Percentiles rank a stretch among this genome's conserved stretches.
Evolutionary conservation across 2,329 filamentous ascomycete species (phyloP).

Genomic region (Aotearoamyces nothofagi): DNA sequence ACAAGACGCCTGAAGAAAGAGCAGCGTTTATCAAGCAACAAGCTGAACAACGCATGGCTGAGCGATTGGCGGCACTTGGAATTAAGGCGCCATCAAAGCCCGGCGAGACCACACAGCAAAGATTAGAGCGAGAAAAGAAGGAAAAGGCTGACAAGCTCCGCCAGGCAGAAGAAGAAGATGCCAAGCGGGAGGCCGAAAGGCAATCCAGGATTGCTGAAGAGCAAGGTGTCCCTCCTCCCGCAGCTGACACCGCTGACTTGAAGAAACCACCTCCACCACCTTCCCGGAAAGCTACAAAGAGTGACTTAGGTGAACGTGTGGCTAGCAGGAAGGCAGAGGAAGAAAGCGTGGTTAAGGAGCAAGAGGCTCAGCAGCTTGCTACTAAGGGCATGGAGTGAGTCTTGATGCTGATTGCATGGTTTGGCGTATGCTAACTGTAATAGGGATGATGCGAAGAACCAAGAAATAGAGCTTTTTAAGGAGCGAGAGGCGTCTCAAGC

Average conservation of each 20-base stretch:
- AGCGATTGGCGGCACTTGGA: slow-evolving; percentile 82
- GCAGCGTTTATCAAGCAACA: slow-evolving; percentile 95
- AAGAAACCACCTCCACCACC: slow-evolving; percentile 70
- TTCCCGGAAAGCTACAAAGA: slow-evolving; percentile 52
- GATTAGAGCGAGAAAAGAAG: slow-evolving; percentile 72
- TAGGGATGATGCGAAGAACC: slow-evolving; percentile 58
- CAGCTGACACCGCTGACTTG: slow-evolving; percentile 22
- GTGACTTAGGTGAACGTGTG: slow-evolving; percentile 42
- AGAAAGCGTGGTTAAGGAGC: slow-evolving; percentile 52
- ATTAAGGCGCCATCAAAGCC: slow-evolving; percentile 71
- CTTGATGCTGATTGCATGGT: not conserved
- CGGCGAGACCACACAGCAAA: slow-evolving; percentile 68
- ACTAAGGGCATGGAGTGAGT: slow-evolving; percentile 74
- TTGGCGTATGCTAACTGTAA: slow-evolving; percentile 8
- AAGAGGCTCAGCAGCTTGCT: slow-evolving; percentile 59
- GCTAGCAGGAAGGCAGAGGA: slow-evolving; percentile 47
- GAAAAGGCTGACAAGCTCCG: slow-evolving; percentile 78
- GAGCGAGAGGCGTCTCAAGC: slow-evolving; percentile 72
- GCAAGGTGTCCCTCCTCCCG: slow-evolving; percentile 16
- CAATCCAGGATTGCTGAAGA: slow-evolving; percentile 31
- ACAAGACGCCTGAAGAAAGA: slow-evolving; percentile 83
- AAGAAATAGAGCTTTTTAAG: slow-evolving; percentile 66
- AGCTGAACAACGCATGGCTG: slow-evolving; percentile 92
- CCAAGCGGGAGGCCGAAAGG: slow-evolving; percentile 72
- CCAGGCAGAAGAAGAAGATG: slow-evolving; percentile 89